Evolutionary conservation across 202 grass and related monocot genomes (phyloP).

Genomic region (Carex arenaria): DNA sequence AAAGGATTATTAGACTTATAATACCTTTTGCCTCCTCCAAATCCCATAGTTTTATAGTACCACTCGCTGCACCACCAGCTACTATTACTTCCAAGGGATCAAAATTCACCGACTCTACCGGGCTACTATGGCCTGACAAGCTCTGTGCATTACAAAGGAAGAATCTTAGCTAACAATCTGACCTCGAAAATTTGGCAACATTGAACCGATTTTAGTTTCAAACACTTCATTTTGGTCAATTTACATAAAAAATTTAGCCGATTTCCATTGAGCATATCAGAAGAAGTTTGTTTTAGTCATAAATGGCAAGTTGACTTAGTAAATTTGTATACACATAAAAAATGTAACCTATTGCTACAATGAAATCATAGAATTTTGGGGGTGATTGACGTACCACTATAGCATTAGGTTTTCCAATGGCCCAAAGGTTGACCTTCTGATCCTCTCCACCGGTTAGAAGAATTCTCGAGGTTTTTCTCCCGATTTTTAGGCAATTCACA

Average conservation of each 20-base stretch:
- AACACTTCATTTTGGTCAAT: constrained; percentile 3
- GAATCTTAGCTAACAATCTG: neutral
- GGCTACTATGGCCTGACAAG: constrained; percentile 73
- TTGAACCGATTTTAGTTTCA: neutral
- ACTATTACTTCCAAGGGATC: constrained; percentile 77
- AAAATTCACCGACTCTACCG: constrained; percentile 82
- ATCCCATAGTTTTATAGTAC: constrained; percentile 96
- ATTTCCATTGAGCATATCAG: neutral
- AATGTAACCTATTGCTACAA: neutral
- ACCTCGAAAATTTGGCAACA: neutral
- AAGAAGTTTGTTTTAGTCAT: neutral
- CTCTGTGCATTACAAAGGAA: constrained; percentile 44
- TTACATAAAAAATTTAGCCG: constrained; percentile 4
- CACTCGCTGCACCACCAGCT: constrained; percentile 68
- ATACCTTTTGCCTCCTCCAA: constrained; percentile 73
- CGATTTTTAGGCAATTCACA: constrained; percentile 90
- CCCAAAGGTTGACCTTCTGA: constrained; percentile 89
- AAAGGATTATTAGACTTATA: neutral
- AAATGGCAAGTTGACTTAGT: neutral
- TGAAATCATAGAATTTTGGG: neutral
- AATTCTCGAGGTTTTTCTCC: constrained; percentile 61
- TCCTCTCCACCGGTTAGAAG: constrained; percentile 87
- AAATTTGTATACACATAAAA: neutral
- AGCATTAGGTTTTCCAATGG: constrained; percentile 69
- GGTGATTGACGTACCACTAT: constrained; percentile 52